Evolutionary conservation across 164 flowering plant genomes (phyloP), one percentile per base, ranked within the genome.

Genomic region (Vitis riparia): DNA sequence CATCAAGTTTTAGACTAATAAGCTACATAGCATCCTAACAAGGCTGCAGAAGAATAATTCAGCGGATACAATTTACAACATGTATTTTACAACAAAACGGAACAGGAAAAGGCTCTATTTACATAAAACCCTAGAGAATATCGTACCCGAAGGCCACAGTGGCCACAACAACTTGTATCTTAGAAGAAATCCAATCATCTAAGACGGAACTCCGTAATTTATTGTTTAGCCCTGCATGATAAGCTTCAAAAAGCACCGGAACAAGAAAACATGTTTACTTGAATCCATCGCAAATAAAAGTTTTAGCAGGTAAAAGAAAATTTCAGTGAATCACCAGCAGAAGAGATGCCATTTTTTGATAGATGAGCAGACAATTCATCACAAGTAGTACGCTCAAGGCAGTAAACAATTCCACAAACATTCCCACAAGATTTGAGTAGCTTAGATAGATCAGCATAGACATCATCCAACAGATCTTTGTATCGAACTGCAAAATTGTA

Each of bases 81-180:
- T 37, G 44, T 37, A 37, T 37, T 37, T 37, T 6, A 37, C 5
- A 37, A 37, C 23, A 11, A 17, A 5, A 0, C 0, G 16, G 14
- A 14, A 23, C 11, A 48, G 13, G 16, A 47, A 19, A 51, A 59
- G 15, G 3, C 11, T 58, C 12, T 7, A 30, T 13, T 5, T 17
- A 15, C 15, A 44, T 8, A 55, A 47, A 27, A 52, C 63, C 19
- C 53, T 12, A 57, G 62, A 62, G 52, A 58, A 11, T 37, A 68
- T 12, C 78, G 58, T 89, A 94, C 98, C 98, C 98, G 65, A 94
- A 94, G 69, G 98, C 98, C 53, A 94, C 97, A 19, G 98, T 94
- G 37, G 98, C 98, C 68, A 92, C 92, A 66, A 94, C 93, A 64
- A 94, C 92, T 82, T 89, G 94, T 82, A 80, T 83, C 85, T 80